Evolutionary conservation across 768 basidiomycete genomes (phyloP).

Genomic region (Podaxis sp.): DNA sequence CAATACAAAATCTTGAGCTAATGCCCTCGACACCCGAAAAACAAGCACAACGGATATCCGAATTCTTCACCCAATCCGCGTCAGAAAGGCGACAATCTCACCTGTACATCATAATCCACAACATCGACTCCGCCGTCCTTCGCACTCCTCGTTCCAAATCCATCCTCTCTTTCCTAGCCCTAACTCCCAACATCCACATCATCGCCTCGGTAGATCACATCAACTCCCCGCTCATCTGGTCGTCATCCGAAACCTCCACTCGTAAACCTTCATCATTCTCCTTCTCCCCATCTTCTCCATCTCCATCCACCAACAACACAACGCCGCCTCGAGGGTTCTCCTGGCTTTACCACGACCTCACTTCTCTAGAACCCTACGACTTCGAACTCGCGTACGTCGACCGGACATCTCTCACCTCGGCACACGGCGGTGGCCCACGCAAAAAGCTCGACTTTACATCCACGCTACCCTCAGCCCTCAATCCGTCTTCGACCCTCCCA

Average conservation of each 20-base stretch:
- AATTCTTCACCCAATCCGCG: constrained; percentile 43
- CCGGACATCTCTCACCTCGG: constrained; percentile 57
- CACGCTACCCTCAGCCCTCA: constrained; percentile 18
- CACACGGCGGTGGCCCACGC: constrained; percentile 12
- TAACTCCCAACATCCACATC: too few relatives aligned
- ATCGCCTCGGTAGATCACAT: too few relatives aligned
- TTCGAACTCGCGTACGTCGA: constrained; percentile 68
- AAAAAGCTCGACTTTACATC: too few relatives aligned
- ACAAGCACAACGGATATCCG: constrained; percentile 59
- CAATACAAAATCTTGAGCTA: too few relatives aligned
- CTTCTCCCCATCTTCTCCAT: too few relatives aligned
- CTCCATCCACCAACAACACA: constrained; percentile 7
- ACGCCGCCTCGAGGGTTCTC: constrained; percentile 47
- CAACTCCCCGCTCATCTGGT: too few relatives aligned
- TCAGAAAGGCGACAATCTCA: constrained; percentile 29
- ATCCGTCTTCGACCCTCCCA: constrained; percentile 14
- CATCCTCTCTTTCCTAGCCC: too few relatives aligned
- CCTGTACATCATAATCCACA: constrained; percentile 49
- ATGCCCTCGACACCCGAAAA: constrained; percentile 42
- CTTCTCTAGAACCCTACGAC: constrained; percentile 81
- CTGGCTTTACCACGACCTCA: constrained; percentile 89
- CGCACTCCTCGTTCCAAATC: too few relatives aligned
- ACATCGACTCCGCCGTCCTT: too few relatives aligned
- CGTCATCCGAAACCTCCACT: too few relatives aligned
- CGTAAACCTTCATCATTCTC: too few relatives aligned